A percentile compares a stretch with the other conserved stretches of the same genome.
These are phyloP conservation scores for Cyberlindnera veronae DNA, from an alignment of 805 yeast species.

Conservation along the genomic window DNA sequence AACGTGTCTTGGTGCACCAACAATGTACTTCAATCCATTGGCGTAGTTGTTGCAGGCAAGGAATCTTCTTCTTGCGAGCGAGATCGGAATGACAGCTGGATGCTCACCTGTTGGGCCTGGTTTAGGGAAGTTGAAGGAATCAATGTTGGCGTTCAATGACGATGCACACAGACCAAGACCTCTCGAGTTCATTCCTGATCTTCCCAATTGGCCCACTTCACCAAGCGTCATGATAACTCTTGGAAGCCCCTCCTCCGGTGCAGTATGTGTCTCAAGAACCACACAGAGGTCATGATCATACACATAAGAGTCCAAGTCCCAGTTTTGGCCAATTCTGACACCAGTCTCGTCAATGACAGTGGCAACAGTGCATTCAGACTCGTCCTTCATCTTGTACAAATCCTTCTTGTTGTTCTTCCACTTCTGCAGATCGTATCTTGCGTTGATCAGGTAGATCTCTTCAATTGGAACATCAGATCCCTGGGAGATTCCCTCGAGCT, in stretches of 20 bases:
- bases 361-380: conserved; percentile 16
- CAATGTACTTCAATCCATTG: conserved; percentile 16
- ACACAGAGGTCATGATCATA: conserved; percentile 14
- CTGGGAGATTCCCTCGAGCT: conserved; percentile 13
- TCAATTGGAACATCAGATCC: conserved; percentile 14
- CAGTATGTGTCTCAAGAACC: conserved; percentile 12
- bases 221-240: conserved; percentile 14
- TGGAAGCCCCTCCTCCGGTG: conserved; percentile 15
- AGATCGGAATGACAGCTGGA: conserved; percentile 14
- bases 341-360: conserved; percentile 16
- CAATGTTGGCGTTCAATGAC: conserved; percentile 14
- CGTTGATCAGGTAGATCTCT: conserved; percentile 15
- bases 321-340: conserved; percentile 16
- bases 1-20: conserved; percentile 17
- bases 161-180: conserved; percentile 17
- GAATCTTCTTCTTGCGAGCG: conserved; percentile 16
- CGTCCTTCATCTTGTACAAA: conserved; percentile 13
- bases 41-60: conserved; percentile 14
- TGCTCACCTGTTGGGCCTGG: conserved; percentile 4
- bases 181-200: conserved; percentile 18
- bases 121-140: conserved; percentile 12
- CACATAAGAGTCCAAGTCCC: conserved; percentile 15
- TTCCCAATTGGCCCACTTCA: conserved; percentile 18
- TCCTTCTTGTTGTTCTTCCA: conserved; percentile 12
- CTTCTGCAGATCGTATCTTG: conserved; percentile 16